These are phyloP conservation scores for Ceratocystiopsis brevicomis DNA, from an alignment of 2,329 filamentous ascomycete genomes.

Conservation along the genomic window DNA sequence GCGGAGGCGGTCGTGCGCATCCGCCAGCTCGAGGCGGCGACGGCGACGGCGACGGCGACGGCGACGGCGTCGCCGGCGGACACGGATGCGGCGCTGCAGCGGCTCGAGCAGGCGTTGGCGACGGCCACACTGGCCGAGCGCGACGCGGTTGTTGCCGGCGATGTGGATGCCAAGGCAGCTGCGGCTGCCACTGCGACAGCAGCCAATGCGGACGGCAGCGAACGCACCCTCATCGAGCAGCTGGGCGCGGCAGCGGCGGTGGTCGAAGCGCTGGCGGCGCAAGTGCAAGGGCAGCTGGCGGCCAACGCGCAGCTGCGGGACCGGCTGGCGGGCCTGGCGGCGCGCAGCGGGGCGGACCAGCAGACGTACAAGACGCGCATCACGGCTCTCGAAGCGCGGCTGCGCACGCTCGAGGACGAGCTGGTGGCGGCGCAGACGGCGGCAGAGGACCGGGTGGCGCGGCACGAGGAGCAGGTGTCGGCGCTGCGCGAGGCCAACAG, in stretches of 20 bases:
- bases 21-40: constrained; percentile 38
- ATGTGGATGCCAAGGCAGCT: constrained; percentile 31
- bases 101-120: constrained; percentile 49
- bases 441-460: constrained; percentile 65
- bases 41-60: constrained; percentile 11
- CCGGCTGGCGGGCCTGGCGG: constrained; percentile 61
- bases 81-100: constrained; percentile 41
- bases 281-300: constrained; percentile 66
- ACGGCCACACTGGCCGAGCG: constrained; percentile 51
- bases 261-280: constrained; percentile 53
- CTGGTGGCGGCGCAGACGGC: constrained; percentile 66
- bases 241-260: constrained; percentile 55
- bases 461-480: constrained; percentile 71
- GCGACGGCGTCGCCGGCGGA: constrained; percentile 18
- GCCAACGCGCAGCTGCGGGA: constrained; percentile 56
- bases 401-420: constrained; percentile 68
- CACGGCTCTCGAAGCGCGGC: constrained; percentile 60
- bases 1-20: constrained; percentile 46
- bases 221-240: constrained; percentile 47
- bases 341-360: constrained; percentile 69
- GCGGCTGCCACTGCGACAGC: constrained; percentile 27
- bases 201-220: constrained; percentile 25
- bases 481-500: constrained; percentile 60
- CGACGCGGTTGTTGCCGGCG: constrained; percentile 51
- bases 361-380: constrained; percentile 65